Conservation (phyloP, 306 rosid species). For the Cucurbita pepo region DNA sequence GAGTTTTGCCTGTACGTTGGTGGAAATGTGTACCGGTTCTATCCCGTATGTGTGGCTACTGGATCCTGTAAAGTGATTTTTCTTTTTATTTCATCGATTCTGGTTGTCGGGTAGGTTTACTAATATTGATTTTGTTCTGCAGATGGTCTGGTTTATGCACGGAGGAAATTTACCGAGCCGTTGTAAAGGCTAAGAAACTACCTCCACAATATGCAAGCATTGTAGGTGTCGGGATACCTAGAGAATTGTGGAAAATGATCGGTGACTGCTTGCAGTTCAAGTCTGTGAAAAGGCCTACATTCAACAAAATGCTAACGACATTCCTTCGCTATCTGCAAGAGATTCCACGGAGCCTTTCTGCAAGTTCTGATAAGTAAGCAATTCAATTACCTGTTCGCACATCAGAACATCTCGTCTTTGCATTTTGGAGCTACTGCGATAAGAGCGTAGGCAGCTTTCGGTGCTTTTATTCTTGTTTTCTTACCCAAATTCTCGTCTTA, state of each 20-base stretch:
- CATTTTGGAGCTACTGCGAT: neutral
- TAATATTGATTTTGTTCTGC: slow-evolving; percentile 28
- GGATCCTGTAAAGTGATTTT: slow-evolving; percentile 16
- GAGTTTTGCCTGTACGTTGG: slow-evolving; percentile 99
- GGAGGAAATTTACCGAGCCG: slow-evolving; percentile 83
- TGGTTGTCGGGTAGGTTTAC: neutral
- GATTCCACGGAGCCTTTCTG: slow-evolving; percentile 86
- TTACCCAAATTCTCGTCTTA: slow-evolving; percentile 5
- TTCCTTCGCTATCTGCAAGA: slow-evolving; percentile 93
- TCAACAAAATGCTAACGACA: slow-evolving; percentile 70
- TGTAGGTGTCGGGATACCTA: slow-evolving; percentile 95
- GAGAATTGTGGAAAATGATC: slow-evolving; percentile 97
- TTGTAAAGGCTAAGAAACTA: slow-evolving; percentile 60
- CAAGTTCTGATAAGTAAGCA: slow-evolving; percentile 90
- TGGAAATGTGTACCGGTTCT: slow-evolving; percentile 99
- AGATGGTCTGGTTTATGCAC: slow-evolving; percentile 94
- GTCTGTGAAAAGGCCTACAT: slow-evolving; percentile 78
- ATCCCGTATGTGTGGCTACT: slow-evolving; percentile 76
- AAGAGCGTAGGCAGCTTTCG: neutral
- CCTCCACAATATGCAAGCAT: slow-evolving; percentile 98
- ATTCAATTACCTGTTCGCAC: slow-evolving; percentile 6
- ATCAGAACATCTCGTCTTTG: neutral
- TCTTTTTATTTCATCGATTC: slow-evolving; percentile 14
- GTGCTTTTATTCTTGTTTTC: slow-evolving; percentile 1
- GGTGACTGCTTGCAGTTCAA: slow-evolving; percentile 97